Percentiles rank a stretch among this genome's conserved stretches.
phyloP scores from a whole-genome alignment of 2,329 filamentous ascomycete genomes.

The Sclerotinia minor region DNA sequence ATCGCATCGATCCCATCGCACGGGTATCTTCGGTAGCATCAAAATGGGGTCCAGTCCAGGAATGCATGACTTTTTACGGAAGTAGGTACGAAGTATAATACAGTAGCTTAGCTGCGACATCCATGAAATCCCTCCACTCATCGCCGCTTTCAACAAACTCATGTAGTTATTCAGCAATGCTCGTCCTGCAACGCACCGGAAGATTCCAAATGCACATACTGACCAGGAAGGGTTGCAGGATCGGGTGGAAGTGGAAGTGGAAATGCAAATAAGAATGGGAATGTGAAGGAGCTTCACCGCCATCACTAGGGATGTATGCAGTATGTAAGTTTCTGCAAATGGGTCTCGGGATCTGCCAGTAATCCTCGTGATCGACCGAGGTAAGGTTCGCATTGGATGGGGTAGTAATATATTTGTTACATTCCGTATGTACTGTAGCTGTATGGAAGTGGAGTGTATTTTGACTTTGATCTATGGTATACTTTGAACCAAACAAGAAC shows the following conservation, averaged over 20 bases:
- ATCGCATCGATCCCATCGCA: slow-evolving; percentile 2
- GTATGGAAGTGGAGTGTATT: slow-evolving; percentile 7
- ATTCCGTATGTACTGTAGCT: slow-evolving; percentile 8
- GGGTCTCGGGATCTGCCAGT: slow-evolving; percentile 19
- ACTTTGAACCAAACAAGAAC: not conserved
- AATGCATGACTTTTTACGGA: slow-evolving; percentile 2
- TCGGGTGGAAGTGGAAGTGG: slow-evolving; percentile 2
- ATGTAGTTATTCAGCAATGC: not conserved
- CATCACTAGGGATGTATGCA: slow-evolving; percentile 16
- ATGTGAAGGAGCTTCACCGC: slow-evolving; percentile 13
- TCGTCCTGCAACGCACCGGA: not conserved
- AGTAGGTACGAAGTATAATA: slow-evolving; percentile 1
- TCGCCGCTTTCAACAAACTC: not conserved
- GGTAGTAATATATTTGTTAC: slow-evolving; percentile 14
- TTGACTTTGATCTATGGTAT: not conserved
- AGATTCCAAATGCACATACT: not conserved
- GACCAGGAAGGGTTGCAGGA: not conserved
- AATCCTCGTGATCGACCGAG: slow-evolving; percentile 15
- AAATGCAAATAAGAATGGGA: not conserved
- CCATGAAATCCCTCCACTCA: not conserved
- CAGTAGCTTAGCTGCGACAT: slow-evolving; percentile 3
- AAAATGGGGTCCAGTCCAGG: slow-evolving; percentile 1
- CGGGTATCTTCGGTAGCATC: not conserved
- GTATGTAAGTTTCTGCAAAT: not conserved
- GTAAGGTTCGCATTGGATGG: slow-evolving; percentile 10